Evolutionary conservation across 2,329 filamentous ascomycete genomes (phyloP).

Genomic region (Trematosphaeria pertusa): DNA sequence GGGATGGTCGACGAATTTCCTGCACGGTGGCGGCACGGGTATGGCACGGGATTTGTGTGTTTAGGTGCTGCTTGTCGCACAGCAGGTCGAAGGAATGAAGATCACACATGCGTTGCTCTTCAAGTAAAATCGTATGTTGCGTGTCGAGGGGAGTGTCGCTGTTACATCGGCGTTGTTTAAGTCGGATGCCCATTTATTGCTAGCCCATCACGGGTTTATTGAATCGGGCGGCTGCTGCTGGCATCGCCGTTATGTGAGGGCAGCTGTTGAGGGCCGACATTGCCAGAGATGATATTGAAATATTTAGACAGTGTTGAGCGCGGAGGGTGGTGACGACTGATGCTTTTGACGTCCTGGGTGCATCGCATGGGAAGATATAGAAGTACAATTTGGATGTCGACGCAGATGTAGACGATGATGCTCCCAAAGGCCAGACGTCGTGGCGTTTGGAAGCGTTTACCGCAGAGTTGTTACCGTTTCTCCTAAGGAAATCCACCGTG

Average conservation of each 20-base stretch:
- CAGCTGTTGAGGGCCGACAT: conserved; percentile 17
- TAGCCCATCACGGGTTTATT: conserved; percentile 29
- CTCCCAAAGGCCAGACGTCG: conserved; percentile 42
- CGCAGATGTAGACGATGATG: conserved; percentile 46
- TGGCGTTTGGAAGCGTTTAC: conserved; percentile 46
- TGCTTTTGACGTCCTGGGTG: conserved; percentile 45
- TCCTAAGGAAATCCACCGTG: conserved; percentile 51
- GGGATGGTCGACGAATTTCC: conserved; percentile 9
- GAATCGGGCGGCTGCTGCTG: conserved; percentile 34
- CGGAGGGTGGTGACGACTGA: conserved; percentile 45
- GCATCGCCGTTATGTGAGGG: conserved; percentile 36
- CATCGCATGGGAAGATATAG: conserved; percentile 49
- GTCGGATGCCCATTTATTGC: conserved; percentile 31
- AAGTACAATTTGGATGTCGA: conserved; percentile 53
- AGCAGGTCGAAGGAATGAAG: neutral
- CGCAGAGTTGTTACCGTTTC: conserved; percentile 48
- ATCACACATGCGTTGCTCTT: conserved; percentile 7
- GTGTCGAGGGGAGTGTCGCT: conserved; percentile 20
- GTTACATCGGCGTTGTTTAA: conserved; percentile 29
- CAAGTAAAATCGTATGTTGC: conserved; percentile 6
- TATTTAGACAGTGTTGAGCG: conserved; percentile 46
- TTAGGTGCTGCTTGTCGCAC: neutral
- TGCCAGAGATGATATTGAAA: conserved; percentile 39
- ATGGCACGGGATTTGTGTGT: conserved; percentile 16
- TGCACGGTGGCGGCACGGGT: conserved; percentile 23